phyloP scores from a whole-genome alignment of 352 stramenopile genomes.

The Aphanomyces euteiches region DNA sequence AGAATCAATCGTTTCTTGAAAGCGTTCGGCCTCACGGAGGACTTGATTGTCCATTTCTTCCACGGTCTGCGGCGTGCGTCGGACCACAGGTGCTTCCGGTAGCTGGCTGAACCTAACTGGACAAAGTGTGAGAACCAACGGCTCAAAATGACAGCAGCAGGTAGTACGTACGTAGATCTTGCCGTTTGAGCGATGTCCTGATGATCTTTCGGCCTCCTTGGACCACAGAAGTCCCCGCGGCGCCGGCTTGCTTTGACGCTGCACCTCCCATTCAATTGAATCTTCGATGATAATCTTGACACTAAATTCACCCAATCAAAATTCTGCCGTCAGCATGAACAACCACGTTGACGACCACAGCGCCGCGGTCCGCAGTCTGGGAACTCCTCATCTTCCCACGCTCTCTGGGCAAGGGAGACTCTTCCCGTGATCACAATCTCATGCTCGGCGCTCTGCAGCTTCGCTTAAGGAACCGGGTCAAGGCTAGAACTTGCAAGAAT shows the following conservation, averaged over 20 bases:
- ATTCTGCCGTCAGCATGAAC: not conserved
- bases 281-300: not conserved
- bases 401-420: no score
- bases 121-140: no score
- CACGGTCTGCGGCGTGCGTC: not conserved
- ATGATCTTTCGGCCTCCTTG: constrained; percentile 16
- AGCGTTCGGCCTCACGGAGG: constrained; percentile 25
- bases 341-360: no score
- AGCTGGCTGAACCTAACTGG: no score
- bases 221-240: constrained; percentile 6
- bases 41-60: constrained; percentile 21
- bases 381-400: no score
- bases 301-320: not conserved
- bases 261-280: constrained; percentile 15
- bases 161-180: constrained; percentile 21
- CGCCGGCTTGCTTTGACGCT: not conserved
- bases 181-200: constrained; percentile 5
- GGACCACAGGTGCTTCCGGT: no score
- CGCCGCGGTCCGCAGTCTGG: no score
- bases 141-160: no score
- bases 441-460: no score
- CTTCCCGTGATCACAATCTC: no score
- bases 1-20: constrained; percentile 22
- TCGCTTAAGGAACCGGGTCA: no score
- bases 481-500: no score